Evolutionary conservation across 129 eudicot genomes (phyloP).

Genomic region (Heracleum sosnowskyi): DNA sequence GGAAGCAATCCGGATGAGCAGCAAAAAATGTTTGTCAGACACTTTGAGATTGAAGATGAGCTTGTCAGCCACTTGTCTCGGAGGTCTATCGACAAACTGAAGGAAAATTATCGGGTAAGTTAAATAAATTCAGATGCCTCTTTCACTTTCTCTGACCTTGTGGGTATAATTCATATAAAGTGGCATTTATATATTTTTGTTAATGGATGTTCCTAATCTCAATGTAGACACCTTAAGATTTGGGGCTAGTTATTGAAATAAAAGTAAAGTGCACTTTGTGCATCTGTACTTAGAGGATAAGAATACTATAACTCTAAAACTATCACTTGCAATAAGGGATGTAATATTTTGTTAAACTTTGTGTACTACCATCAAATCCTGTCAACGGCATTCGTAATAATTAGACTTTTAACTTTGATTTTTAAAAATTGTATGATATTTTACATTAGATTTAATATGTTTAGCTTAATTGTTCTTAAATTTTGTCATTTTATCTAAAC

Average conservation of each 20-base stretch:
- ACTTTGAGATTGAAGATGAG: constrained; percentile 88
- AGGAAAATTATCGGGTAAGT: constrained; percentile 75
- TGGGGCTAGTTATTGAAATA: not conserved
- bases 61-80: constrained; percentile 89
- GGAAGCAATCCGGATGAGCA: constrained; percentile 87
- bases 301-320: no score
- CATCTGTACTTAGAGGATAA: no score
- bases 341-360: no score
- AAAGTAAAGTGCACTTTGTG: no score
- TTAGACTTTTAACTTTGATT: no score
- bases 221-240: not conserved
- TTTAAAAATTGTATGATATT: no score
- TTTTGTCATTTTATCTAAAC: no score
- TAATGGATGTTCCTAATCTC: not conserved
- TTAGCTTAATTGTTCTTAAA: no score
- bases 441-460: no score
- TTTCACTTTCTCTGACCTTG: not conserved
- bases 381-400: no score
- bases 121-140: not conserved
- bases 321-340: no score
- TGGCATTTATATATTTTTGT: not conserved
- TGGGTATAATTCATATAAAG: not conserved
- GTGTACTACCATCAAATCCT: no score
- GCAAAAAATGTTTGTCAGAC: constrained; percentile 90
- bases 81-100: constrained; percentile 67